Evolutionary conservation across 306 rosid genomes (phyloP).

Genomic region (Medicago ruthenica): DNA sequence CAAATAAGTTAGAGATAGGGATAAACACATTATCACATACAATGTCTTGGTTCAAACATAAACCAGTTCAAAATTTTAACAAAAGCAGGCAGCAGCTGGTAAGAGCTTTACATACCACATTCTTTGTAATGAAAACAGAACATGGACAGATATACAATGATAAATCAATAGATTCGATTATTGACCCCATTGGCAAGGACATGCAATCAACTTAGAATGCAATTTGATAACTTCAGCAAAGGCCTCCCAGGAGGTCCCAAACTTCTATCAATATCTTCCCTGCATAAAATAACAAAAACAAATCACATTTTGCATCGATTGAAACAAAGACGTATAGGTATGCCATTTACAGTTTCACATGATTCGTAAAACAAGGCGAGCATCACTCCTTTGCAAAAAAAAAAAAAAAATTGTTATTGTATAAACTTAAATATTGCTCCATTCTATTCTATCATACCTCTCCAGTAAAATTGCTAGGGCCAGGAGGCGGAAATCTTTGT

Average conservation of each 20-base stretch:
- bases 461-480: conserved; percentile 54
- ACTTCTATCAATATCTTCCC: conserved; percentile 57
- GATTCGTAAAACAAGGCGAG: conserved; percentile 15
- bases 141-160: conserved; percentile 6
- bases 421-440: not conserved
- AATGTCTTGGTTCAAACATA: not conserved
- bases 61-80: conserved; percentile 23
- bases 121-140: conserved; percentile 7
- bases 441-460: conserved; percentile 31
- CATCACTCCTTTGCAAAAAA: not conserved
- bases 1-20: not conserved
- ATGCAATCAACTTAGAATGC: conserved; percentile 30
- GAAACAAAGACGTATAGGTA: not conserved
- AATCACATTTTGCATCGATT: conserved; percentile 30
- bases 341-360: not conserved
- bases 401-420: too few relatives aligned
- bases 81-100: conserved; percentile 9
- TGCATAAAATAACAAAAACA: conserved; percentile 48
- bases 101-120: conserved; percentile 34
- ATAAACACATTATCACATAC: not conserved
- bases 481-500: conserved; percentile 60
- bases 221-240: not conserved
- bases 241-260: conserved; percentile 25
- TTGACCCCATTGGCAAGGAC: conserved; percentile 1
- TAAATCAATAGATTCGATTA: not conserved